Base-by-base conservation (phyloP, 805 yeast genomes). In the Teunomyces aglyptinius region DNA sequence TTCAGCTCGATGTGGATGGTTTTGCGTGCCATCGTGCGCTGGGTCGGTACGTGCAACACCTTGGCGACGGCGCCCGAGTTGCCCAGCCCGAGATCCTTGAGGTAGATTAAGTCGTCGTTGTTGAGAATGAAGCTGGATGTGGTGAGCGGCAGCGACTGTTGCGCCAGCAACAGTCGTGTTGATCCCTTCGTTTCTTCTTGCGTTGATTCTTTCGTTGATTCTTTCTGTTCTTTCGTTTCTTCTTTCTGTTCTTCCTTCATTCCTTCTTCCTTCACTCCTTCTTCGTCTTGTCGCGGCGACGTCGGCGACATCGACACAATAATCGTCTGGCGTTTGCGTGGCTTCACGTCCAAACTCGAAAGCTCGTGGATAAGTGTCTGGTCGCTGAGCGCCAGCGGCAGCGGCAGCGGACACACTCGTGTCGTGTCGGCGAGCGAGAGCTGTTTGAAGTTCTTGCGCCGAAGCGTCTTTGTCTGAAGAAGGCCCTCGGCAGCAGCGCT, bases 31-130 rank as follows among this genome's bases (percentile, higher is more conserved):
- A 94, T 87, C 26, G 85, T 79, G 48, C 83, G 84, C 51, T 90
- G 89, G 7, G 92, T 83, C 8, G 98, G 97, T 4, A 88, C 77
- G 65, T 94, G 98, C 44, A 89, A 68, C 10, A 90, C 95, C 60
- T 91, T 89, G 39, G 86, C 73, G 2, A 94, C 99, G 1, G 89
- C 83, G 2, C 99, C 99, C 10, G 96, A 89, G 61, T 89, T 91
- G 10, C 99, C 99, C 24, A 89, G 78, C 7, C 99, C 99, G 43
- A 94, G 73, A 50, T 82, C 83, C 49, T 88, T 83, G 44, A 94
- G 63, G 28, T 83, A 80, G 12, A 90, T 80, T 20, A 94, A 66
- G 58, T 94, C 97, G 36, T 81, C 82, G 51, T 61, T 67, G 44
- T 62, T 60, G 28, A 72, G 56, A 38, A 57, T 61, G 19, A 68